Base-by-base conservation (phyloP, 1,139 yeast species). In the Protomyces gravidus region DNA sequence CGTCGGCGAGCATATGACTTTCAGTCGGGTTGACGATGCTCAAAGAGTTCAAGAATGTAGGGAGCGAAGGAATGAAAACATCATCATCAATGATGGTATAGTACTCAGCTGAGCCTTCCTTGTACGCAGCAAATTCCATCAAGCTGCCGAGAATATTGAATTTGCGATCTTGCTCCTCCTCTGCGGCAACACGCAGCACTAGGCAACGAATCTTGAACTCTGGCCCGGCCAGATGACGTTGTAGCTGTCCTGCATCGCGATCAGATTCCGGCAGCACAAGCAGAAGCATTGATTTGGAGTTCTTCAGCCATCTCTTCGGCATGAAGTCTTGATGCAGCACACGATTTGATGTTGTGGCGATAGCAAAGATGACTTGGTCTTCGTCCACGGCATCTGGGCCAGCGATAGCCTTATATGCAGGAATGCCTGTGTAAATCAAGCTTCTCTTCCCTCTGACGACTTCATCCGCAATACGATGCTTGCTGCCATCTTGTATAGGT, bases 51-150 rank as follows among this genome's bases (percentile, higher is more conserved):
- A 32, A 42, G 33, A 53, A 53, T 33, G 51, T 27, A 30, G 58
- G 17, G 2, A 33, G 17, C 2, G 50, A 32, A 21, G 58, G 36
- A 2, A 46, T 33, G 33, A 46, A 39, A 26, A 46, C 50, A 17
- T 53, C 58, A 47, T 53, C 50, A 46, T 53, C 58, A 5, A 53
- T 13, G 21, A 53, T 53, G n/a, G 58, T 46, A 25, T 53, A 53
- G 42, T 53, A 53, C 17, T 53, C 36, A 25, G 51, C 58, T 27
- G 23, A 17, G 19, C 58, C 58, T 23, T 53, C 45, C 9, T 53
- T 45, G 36, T 53, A 53, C 15, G 30, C 26, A 23, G 40, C 39
- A 17, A 53, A 53, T 27, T 53, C 58, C 25, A 33, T 45, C 25
- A 53, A 32, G 4, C 33, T 19, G n/a, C 49, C 47, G 9, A 53